Evolutionary conservation across 345 rosid species (phyloP), one percentile per base, ranked within the genome.

Genomic region (Eucalyptus curtisii): DNA sequence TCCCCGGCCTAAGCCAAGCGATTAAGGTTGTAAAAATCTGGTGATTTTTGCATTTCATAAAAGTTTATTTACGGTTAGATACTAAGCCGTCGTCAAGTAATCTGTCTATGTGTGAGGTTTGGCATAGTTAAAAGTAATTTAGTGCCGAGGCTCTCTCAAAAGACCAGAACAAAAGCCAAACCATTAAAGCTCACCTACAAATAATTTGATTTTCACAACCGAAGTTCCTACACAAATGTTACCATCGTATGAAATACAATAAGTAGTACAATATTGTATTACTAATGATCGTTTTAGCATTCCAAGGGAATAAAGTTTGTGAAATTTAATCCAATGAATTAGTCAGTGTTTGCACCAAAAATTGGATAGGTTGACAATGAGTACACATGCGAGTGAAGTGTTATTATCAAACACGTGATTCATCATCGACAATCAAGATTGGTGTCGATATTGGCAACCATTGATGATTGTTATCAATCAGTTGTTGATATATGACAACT

Each of bases 91-190:
- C 79, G 2, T 66, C 42, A 31, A 31, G 12, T 66, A 66, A 66
- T 66, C 7, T 66, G 37, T 4, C 6, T 1, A 31, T 31, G 42
- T 1, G 42, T 37, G 0, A 15, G 12, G 5, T 31, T 15, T 31
- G 22, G 2, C 22, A 66, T 31, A 8, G 8, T n/a, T 64, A 64
- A 64, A 64, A 30, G 79, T 66, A 31, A 66, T 31, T 66, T 31
- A 66, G 11, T 66, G 1, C 4, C 79, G 8, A 66, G 22, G 79
- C 79, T 66, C 12, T 37, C 42, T 31, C 19, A 33, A 68, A 31
- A 68, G 44, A 68, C 42, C 20, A 17, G 1, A 33, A 68, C 13
- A 8, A 68, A 68, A 68, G 5, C 20, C 37, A 68, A 68, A 17
- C 44, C 80, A 31, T 33, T 68, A 1, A 68, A 33, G 37, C 37